Evolutionary conservation across 306 rosid genomes (phyloP).

Genomic region (Prinsepia uniflora): DNA sequence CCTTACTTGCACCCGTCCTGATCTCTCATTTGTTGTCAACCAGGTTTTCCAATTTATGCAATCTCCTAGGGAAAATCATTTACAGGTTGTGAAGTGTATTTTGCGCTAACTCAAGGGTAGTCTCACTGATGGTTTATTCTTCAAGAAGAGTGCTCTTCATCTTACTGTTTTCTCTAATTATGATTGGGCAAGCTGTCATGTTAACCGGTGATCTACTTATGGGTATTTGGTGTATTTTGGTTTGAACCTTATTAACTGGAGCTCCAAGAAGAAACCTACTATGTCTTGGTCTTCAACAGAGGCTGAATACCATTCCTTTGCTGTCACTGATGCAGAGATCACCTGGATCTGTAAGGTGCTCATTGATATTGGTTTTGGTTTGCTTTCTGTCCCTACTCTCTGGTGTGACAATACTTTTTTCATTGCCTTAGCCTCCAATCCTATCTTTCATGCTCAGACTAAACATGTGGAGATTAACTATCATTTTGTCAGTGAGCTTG

Average conservation of each 20-base stretch:
- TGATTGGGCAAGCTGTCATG: neutral
- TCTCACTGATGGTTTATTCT: neutral
- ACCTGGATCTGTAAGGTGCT: neutral
- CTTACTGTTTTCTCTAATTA: neutral
- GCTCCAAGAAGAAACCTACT: neutral
- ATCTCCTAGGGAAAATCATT: neutral
- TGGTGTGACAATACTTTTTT: neutral
- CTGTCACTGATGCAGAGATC: neutral
- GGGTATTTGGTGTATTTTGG: neutral
- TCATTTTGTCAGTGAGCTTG: neutral
- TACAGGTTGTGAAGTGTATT: neutral
- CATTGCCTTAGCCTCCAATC: neutral
- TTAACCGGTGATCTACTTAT: neutral
- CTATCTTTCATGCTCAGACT: neutral
- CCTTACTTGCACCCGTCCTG: neutral
- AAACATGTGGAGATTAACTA: neutral
- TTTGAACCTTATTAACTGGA: no score
- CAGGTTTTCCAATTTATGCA: neutral
- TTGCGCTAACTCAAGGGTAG: neutral
- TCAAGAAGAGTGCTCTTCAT: no score
- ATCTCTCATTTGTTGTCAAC: no score
- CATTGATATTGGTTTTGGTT: neutral
- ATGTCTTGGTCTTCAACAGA: no score
- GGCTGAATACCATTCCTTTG: neutral
- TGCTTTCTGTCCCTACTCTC: neutral